Percentiles rank a stretch among this genome's conserved stretches.
Evolutionary conservation across 1,284 basidiomycete species (phyloP).

Genomic region (Marasmius fiardii): DNA sequence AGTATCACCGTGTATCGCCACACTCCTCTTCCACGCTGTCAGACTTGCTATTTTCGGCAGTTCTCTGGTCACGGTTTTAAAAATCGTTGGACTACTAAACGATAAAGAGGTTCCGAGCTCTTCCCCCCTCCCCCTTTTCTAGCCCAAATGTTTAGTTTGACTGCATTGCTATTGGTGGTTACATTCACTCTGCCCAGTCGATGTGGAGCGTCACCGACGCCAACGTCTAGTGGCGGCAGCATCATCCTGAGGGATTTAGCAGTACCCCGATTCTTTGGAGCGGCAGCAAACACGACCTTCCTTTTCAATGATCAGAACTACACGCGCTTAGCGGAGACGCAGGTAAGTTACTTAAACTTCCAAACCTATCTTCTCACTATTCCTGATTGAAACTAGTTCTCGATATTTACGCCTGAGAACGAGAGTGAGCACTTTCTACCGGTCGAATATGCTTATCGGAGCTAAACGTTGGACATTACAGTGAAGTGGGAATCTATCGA

Average conservation of each 20-base stretch:
- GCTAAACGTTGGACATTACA: neutral
- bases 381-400: neutral
- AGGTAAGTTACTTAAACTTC: neutral
- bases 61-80: no score
- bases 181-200: no score
- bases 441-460: neutral
- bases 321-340: neutral
- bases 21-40: no score
- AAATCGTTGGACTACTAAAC: no score
- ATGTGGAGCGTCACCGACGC: no score
- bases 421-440: neutral
- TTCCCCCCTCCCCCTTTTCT: no score
- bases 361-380: no score
- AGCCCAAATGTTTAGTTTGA: no score
- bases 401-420: neutral
- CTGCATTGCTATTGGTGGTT: no score
- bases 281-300: neutral
- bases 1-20: no score
- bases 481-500: constrained; percentile 46
- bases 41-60: no score
- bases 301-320: constrained; percentile 1
- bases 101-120: no score
- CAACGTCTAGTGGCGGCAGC: neutral
- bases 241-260: neutral
- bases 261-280: neutral